phyloP scores from a whole-genome alignment of 306 rosid genomes.

The Clitoria ternatea region DNA sequence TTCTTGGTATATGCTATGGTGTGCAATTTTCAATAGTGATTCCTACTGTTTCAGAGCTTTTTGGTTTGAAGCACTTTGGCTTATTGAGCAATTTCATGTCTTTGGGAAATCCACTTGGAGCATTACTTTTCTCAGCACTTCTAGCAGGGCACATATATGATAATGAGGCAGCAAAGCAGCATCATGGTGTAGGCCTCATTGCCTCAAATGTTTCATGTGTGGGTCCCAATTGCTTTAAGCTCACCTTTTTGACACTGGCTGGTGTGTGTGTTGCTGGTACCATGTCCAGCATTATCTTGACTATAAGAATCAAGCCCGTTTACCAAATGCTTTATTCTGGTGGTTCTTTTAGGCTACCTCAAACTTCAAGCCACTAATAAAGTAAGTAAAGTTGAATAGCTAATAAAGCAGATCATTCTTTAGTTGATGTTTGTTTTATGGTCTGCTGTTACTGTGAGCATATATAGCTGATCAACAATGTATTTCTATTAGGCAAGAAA shows the following conservation, averaged over 20 bases:
- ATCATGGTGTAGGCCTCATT: slow-evolving; percentile 30
- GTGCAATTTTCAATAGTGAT: slow-evolving; percentile 68
- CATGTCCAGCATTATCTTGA: slow-evolving; percentile 49
- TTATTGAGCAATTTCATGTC: slow-evolving; percentile 56
- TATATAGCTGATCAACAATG: neutral
- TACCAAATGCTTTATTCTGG: slow-evolving; percentile 76
- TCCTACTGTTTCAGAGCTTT: slow-evolving; percentile 85
- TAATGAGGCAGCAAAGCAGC: slow-evolving; percentile 68
- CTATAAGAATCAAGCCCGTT: slow-evolving; percentile 61
- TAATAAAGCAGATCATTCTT: slow-evolving; percentile 5
- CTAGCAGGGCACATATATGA: slow-evolving; percentile 73
- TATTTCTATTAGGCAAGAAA: neutral
- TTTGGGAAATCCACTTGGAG: slow-evolving; percentile 75
- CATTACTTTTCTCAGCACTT: slow-evolving; percentile 72
- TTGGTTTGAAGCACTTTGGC: slow-evolving; percentile 74
- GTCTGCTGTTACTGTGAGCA: neutral
- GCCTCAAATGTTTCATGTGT: slow-evolving; percentile 40
- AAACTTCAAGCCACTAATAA: slow-evolving; percentile 27
- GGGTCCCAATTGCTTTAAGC: slow-evolving; percentile 67
- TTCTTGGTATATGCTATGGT: slow-evolving; percentile 78
- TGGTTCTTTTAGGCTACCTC: slow-evolving; percentile 74
- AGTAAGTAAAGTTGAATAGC: neutral
- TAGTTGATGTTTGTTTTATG: neutral
- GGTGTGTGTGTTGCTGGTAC: slow-evolving; percentile 53
- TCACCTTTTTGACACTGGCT: slow-evolving; percentile 67